Base-by-base conservation (phyloP, 106 monocot species). In the Iris macrosiphon region DNA sequence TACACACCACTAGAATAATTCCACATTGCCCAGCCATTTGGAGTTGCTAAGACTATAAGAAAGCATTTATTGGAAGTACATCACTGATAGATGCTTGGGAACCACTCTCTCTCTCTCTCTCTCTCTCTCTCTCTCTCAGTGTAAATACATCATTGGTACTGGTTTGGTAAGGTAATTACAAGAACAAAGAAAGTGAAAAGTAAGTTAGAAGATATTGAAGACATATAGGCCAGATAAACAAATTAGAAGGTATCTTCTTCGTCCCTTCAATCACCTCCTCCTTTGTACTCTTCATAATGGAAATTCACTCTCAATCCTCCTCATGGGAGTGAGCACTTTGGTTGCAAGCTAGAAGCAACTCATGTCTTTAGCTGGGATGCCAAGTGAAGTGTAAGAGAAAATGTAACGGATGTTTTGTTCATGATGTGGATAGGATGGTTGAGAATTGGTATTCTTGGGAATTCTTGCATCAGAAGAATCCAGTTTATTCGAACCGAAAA, bases 371-470 rank as follows among this genome's bases (percentile, higher is more conserved):
- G 21, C 69, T 79, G 14, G 68, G 44, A 24, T 79, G 46, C 72
- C 78, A 8, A 54, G 59, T 13, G 64, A 55, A 19, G 61, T 79
- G 4, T 56, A 70, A 28, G 29, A 41, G 14, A 28, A 21, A 20
- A 45, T 9, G 25, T 28, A 19, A 66, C 60, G 0, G 72, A 78
- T 40, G 67, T 72, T 9, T 79, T 33, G 63, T 79, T 13, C 72
- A 79, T 49, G 78, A 79, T 41, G 53, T 68, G 35, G 53, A 78
- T 29, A 4, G 72, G 62, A 62, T 27, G 39, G 40, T 78, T 15
- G 78, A 78, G 66, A 72, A 58, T 42, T 66, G 72, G 67, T 72
- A 62, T 26, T 61, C 72, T 0, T 62, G 66, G 72, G 78, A 78
- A 49, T 78, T 67, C 55, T 25, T 78, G 43, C 72, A 72, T 30